These are phyloP conservation scores for Entomortierella parvispora DNA, from an alignment of 192 early-diverging fungal species.

Conservation along the genomic window DNA sequence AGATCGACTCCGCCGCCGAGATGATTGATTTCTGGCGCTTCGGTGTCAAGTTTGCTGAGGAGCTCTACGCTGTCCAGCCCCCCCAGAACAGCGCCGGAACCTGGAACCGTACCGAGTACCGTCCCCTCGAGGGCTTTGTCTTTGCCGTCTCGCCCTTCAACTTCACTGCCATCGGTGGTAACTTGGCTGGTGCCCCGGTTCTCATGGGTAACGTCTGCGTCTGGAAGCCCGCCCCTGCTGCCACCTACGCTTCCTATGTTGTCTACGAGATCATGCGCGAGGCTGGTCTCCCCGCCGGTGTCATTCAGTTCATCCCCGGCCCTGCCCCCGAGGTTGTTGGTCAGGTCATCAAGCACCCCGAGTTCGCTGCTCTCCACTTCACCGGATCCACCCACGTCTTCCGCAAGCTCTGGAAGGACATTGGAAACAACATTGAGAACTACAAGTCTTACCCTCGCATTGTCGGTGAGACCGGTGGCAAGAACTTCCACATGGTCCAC, in stretches of 20 bases:
- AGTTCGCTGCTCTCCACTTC: conserved; percentile 97
- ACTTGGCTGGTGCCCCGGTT: conserved; percentile 91
- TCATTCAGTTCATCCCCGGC: conserved; percentile 97
- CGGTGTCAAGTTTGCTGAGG: conserved; percentile 92
- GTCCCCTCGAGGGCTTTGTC: conserved; percentile 97
- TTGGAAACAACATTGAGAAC: conserved; percentile 89
- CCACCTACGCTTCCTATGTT: conserved; percentile 91
- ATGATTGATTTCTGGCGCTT: conserved; percentile 95
- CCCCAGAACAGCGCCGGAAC: conserved; percentile 81
- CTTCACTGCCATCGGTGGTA: conserved; percentile 99
- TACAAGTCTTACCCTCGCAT: conserved; percentile 96
- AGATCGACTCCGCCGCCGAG: conserved; percentile 98
- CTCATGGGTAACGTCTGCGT: conserved; percentile 98
- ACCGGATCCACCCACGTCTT: conserved; percentile 95
- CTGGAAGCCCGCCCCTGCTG: conserved; percentile 95
- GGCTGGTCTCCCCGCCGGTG: conserved; percentile 96
- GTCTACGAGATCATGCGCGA: conserved; percentile 91
- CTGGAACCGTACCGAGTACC: conserved; percentile 98
- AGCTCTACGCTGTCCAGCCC: conserved; percentile 95
- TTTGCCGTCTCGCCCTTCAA: conserved; percentile 98
- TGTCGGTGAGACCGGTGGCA: conserved; percentile 99
- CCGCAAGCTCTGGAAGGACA: conserved; percentile 91
- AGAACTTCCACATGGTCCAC: conserved; percentile 98
- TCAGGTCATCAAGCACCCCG: conserved; percentile 83
- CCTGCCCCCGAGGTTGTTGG: conserved; percentile 85